Percentiles rank a stretch among this genome's conserved stretches.
phyloP scores from a whole-genome alignment of 345 rosid species.

The Populus euphratica region DNA sequence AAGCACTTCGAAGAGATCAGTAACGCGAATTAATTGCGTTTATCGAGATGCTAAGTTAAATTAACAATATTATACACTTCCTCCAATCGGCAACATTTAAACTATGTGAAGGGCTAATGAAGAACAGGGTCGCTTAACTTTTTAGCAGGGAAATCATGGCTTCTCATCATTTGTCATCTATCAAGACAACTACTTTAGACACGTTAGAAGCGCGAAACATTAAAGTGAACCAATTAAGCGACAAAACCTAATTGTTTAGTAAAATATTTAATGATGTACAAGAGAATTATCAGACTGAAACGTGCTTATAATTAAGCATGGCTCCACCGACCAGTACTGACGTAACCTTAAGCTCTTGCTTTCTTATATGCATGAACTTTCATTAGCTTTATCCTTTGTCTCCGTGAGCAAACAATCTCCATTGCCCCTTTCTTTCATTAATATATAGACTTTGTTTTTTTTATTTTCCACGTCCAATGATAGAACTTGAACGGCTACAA shows the following conservation, averaged over 20 bases:
- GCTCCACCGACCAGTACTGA: neutral
- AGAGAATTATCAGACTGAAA: neutral
- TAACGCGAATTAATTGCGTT: too few species aligned
- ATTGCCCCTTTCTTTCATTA: too few species aligned
- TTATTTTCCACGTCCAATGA: neutral
- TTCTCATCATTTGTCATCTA: neutral
- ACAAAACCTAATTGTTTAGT: neutral
- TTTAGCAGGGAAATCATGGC: neutral
- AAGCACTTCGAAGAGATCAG: too few species aligned
- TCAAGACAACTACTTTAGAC: neutral
- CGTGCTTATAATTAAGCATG: constrained; percentile 3
- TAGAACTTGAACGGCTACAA: constrained; percentile 10
- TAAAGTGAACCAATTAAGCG: neutral
- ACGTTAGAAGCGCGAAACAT: neutral
- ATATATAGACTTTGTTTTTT: too few species aligned
- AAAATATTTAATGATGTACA: too few species aligned
- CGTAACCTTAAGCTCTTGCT: neutral
- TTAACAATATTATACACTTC: too few species aligned
- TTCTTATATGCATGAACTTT: neutral
- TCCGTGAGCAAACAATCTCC: neutral
- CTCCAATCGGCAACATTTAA: too few species aligned
- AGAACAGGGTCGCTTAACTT: too few species aligned
- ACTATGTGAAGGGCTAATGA: too few species aligned
- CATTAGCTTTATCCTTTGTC: neutral
- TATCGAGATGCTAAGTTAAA: too few species aligned